A percentile compares a stretch with the other conserved stretches of the same genome.
Conservation (phyloP, 176 grass and related monocot species). For the Chloris gayana region DNA sequence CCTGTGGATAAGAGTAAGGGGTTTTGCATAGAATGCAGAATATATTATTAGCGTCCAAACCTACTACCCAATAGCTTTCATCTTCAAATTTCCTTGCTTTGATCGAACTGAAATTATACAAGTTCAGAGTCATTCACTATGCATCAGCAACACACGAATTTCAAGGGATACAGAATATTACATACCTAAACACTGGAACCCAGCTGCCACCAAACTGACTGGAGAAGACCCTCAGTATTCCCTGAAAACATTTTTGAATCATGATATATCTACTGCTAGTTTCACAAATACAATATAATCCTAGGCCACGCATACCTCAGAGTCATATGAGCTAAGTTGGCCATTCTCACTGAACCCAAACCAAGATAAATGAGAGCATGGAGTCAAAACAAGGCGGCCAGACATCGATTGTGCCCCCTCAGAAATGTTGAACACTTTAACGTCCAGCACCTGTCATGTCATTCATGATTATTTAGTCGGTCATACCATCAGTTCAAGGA, state of each 20-base stretch:
- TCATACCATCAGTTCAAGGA: conserved; percentile 1
- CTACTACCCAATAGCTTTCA: conserved; percentile 89
- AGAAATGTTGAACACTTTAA: conserved; percentile 75
- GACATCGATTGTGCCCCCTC: conserved; percentile 50
- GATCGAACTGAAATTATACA: conserved; percentile 56
- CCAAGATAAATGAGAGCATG: conserved; percentile 77
- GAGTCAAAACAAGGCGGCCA: conserved; percentile 63
- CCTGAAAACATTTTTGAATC: conserved; percentile 44
- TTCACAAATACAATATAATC: conserved; percentile 1
- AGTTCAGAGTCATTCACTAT: conserved; percentile 30
- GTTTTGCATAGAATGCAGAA: conserved; percentile 93
- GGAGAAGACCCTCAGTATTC: conserved; percentile 76
- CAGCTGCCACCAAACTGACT: conserved; percentile 76
- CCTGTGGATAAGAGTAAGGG: conserved; percentile 67
- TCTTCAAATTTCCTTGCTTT: conserved; percentile 83
- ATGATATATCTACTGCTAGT: conserved; percentile 21
- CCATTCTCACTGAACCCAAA: conserved; percentile 97
- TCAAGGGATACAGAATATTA: conserved; percentile 17
- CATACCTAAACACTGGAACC: conserved; percentile 96
- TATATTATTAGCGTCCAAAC: conserved; percentile 78
- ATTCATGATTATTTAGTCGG: conserved; percentile 32
- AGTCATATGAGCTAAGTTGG: conserved; percentile 85
- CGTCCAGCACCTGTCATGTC: conserved; percentile 67
- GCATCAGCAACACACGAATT: conserved; percentile 21
- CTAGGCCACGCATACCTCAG: conserved; percentile 53